A percentile compares a stretch with the other conserved stretches of the same genome.
Conservation (phyloP, 1,284 basidiomycete genomes). For the Sporisorium exsertum region DNA sequence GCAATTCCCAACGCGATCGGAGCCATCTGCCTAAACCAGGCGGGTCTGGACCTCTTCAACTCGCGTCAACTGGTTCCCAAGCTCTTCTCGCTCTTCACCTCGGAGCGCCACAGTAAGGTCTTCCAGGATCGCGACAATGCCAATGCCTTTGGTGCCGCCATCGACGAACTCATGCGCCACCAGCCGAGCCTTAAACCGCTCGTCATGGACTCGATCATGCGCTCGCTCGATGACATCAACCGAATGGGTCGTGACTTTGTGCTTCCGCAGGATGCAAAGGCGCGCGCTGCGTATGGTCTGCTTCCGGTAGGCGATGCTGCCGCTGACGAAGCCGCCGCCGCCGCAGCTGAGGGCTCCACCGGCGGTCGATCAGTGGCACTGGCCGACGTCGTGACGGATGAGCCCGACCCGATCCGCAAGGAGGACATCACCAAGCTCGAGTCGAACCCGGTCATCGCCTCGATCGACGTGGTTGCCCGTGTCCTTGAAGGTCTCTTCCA, state of each 20-base stretch:
- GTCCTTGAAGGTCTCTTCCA: conserved; percentile 90
- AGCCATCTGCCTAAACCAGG: conserved; percentile 92
- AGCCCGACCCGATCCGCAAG: conserved; percentile 56
- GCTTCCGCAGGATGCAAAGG: conserved; percentile 41
- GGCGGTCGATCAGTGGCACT: conserved; percentile 40
- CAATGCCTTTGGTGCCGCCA: conserved; percentile 83
- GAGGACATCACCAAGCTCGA: conserved; percentile 48
- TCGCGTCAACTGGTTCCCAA: conserved; percentile 81
- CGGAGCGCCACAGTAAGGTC: conserved; percentile 85
- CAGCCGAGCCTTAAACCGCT: conserved; percentile 86
- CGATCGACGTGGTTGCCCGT: conserved; percentile 64
- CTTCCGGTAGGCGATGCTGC: conserved; percentile 30
- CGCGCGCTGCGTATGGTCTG: conserved; percentile 49
- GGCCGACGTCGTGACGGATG: conserved; percentile 55
- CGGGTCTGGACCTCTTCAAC: conserved; percentile 84
- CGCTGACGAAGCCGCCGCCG: conserved; percentile 26
- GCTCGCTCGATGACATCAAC: conserved; percentile 72
- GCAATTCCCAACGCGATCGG: conserved; percentile 95
- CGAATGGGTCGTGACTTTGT: conserved; percentile 76
- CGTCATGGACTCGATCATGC: conserved; percentile 71
- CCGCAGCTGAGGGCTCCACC: conserved; percentile 6
- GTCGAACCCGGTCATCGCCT: conserved; percentile 55
- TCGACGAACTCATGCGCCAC: conserved; percentile 96
- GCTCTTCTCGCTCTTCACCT: conserved; percentile 87
- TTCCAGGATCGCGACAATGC: conserved; percentile 93